Percentiles rank a stretch among this genome's conserved stretches.
phyloP scores from a whole-genome alignment of 192 early-diverging fungal species.

The Linnemannia elongata region DNA sequence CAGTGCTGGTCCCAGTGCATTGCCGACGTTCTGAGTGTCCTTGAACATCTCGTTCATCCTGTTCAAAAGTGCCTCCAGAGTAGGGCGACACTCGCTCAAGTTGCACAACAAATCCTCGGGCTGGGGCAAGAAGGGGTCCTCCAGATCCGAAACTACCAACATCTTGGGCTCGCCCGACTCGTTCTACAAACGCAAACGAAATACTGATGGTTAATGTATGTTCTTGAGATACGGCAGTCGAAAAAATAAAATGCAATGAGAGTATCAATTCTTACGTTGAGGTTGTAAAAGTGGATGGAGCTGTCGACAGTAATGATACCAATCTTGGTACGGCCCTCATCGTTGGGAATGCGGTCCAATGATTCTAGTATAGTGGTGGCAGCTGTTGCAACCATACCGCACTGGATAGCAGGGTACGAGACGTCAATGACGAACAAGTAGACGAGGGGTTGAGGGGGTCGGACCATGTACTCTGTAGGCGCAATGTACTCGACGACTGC shows the following conservation, averaged over 20 bases:
- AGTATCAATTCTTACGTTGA: slow-evolving; percentile 61
- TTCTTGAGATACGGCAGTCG: neutral
- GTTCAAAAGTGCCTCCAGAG: slow-evolving; percentile 78
- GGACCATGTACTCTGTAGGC: slow-evolving; percentile 97
- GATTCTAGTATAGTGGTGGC: slow-evolving; percentile 82
- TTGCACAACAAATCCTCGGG: slow-evolving; percentile 91
- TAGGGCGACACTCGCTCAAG: slow-evolving; percentile 79
- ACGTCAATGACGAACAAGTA: slow-evolving; percentile 95
- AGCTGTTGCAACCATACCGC: slow-evolving; percentile 79
- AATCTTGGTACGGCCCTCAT: slow-evolving; percentile 87
- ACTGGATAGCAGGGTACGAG: slow-evolving; percentile 86
- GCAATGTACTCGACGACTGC: slow-evolving; percentile 93
- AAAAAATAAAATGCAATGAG: slow-evolving; percentile 16
- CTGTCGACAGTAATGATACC: slow-evolving; percentile 91
- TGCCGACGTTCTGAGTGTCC: slow-evolving; percentile 77
- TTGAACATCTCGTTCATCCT: slow-evolving; percentile 87
- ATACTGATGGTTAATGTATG: neutral
- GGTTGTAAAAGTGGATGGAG: slow-evolving; percentile 90
- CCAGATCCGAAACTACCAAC: slow-evolving; percentile 90
- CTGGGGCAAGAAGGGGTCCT: slow-evolving; percentile 89
- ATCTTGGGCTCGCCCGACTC: slow-evolving; percentile 88
- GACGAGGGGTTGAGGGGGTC: slow-evolving; percentile 94
- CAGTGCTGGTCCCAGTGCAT: slow-evolving; percentile 84
- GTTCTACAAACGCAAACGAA: slow-evolving; percentile 25
- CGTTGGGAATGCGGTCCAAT: slow-evolving; percentile 87